phyloP scores from a whole-genome alignment of 225 moss, liverwort and hornwort species.

The Bryum argenteum region DNA sequence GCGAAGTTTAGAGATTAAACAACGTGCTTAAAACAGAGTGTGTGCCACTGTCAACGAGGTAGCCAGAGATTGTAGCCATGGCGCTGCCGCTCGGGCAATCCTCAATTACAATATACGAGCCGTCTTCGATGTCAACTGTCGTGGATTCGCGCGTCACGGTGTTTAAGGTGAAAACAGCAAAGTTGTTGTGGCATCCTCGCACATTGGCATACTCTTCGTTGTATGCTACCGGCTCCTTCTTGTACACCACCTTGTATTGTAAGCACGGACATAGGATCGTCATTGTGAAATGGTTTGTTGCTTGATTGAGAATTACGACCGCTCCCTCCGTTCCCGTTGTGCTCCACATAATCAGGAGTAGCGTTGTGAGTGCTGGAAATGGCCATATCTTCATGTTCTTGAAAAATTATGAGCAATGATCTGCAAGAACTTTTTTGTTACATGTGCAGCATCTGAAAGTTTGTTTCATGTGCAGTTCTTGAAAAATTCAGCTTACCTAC shows the following conservation, averaged over 20 bases:
- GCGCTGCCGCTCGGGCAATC: not conserved
- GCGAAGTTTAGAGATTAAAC: not conserved
- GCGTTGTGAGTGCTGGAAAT: not conserved
- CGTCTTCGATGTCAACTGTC: conserved; percentile 28
- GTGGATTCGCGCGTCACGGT: not conserved
- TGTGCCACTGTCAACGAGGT: conserved; percentile 14
- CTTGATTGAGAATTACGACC: conserved; percentile 24
- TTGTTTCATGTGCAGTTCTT: not conserved
- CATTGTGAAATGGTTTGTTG: conserved; percentile 24
- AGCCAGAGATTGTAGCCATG: conserved; percentile 8
- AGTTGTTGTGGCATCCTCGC: conserved; percentile 28
- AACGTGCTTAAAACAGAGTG: conserved; percentile 13
- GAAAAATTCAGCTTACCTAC: not conserved
- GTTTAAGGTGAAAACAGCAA: conserved; percentile 13
- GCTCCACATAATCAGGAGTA: conserved; percentile 1
- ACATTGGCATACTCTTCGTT: conserved; percentile 24
- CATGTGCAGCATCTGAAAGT: not conserved
- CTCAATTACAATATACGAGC: conserved; percentile 17
- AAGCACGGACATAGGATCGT: conserved; percentile 25
- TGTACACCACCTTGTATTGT: conserved; percentile 34
- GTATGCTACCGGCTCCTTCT: conserved; percentile 10
- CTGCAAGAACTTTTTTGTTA: not conserved
- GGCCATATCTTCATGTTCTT: conserved; percentile 13
- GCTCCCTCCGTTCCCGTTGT: conserved; percentile 15
- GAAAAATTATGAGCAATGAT: not conserved